Conservation (phyloP, 805 yeast genomes). For the Zygosaccharomyces kombuchaensis region DNA sequence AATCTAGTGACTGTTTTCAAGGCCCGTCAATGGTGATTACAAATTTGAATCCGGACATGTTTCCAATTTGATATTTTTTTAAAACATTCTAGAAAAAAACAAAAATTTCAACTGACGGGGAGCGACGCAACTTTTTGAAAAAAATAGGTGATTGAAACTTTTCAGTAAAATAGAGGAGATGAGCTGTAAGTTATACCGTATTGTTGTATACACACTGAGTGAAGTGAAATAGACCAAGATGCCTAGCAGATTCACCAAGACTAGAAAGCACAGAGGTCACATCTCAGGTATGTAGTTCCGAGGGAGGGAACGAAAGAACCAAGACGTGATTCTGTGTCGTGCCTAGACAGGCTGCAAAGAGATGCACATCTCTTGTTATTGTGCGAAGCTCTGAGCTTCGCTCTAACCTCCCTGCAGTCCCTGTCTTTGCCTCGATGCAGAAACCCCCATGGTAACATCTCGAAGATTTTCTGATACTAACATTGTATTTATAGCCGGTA, state of each 20-base stretch:
- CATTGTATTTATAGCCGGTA: conserved; percentile 72
- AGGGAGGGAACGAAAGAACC: conserved; percentile 41
- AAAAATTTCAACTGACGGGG: not conserved
- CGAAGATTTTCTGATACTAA: conserved; percentile 1
- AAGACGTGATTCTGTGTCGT: conserved; percentile 32
- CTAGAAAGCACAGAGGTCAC: conserved; percentile 99
- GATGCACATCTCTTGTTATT: not conserved
- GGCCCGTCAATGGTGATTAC: not conserved
- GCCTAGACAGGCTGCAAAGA: conserved; percentile 5
- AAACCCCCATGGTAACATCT: not conserved
- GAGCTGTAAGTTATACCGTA: not conserved
- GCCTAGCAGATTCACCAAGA: conserved; percentile 99
- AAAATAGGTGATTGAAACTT: not conserved
- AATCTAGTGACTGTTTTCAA: not conserved
- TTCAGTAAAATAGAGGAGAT: conserved; percentile 2
- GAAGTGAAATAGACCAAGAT: conserved; percentile 42
- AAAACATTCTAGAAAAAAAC: not conserved
- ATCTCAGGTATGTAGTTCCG: conserved; percentile 83
- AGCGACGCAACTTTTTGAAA: not conserved
- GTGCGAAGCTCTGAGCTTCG: not conserved
- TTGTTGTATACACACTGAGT: not conserved
- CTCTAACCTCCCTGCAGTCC: conserved; percentile 6
- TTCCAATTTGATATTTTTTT: not conserved
- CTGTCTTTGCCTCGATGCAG: conserved; percentile 1
- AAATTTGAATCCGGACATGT: not conserved